Conservation (phyloP, 805 yeast genomes). For the Millerozyma acaciae region DNA sequence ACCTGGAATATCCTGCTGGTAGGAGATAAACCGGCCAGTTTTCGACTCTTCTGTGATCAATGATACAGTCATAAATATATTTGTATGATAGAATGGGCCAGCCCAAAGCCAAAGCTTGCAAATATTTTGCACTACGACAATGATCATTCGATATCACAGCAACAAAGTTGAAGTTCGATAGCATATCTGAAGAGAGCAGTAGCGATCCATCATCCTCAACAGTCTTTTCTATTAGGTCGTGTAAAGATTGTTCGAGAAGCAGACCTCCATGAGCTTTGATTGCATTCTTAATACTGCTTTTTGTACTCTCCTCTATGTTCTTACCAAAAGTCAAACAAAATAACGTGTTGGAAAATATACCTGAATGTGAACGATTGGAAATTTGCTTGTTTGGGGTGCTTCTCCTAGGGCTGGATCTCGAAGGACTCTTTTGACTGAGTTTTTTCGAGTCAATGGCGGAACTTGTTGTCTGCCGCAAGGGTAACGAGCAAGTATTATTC, state of each 20-base stretch:
- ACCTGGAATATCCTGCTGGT: conserved; percentile 67
- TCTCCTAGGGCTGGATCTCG: no score
- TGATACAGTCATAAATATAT: conserved; percentile 51
- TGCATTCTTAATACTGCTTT: conserved; percentile 27
- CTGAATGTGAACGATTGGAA: no score
- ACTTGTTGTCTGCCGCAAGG: neutral
- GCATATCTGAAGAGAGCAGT: conserved; percentile 7
- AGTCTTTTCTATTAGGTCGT: conserved; percentile 22
- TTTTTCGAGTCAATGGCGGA: neutral
- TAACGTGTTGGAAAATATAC: conserved; percentile 21
- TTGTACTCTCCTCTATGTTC: conserved; percentile 29
- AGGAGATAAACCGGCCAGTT: conserved; percentile 55
- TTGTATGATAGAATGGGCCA: conserved; percentile 76
- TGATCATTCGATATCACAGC: conserved; percentile 60
- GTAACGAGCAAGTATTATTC: neutral
- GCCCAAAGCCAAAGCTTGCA: conserved; percentile 73
- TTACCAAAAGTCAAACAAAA: conserved; percentile 29
- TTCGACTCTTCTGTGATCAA: conserved; percentile 18
- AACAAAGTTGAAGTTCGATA: conserved; percentile 44
- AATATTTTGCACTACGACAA: conserved; percentile 67
- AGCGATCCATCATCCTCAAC: conserved; percentile 5
- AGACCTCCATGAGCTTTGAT: conserved; percentile 43
- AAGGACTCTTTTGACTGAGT: no score
- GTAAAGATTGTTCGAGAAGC: conserved; percentile 33
- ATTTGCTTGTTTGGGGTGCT: no score